Percentiles rank a stretch among this genome's conserved stretches.
Evolutionary conservation across 306 rosid species (phyloP).

Genomic region (Rosa chinensis): DNA sequence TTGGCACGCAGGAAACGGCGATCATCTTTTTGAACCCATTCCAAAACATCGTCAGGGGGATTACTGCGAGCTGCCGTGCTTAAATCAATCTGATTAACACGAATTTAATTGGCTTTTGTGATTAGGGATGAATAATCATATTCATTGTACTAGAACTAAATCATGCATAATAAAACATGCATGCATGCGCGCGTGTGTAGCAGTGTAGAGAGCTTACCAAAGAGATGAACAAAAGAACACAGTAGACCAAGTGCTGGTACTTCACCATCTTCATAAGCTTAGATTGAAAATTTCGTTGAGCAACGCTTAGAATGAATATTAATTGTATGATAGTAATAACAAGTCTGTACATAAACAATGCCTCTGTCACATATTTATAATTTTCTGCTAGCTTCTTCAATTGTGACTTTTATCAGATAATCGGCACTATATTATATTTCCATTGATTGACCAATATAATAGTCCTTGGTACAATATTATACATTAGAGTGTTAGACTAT

Average conservation of each 20-base stretch:
- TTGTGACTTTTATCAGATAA: neutral
- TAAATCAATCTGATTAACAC: conserved; percentile 2
- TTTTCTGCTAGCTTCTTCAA: neutral
- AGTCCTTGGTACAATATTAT: neutral
- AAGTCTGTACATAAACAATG: neutral
- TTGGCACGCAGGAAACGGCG: conserved; percentile 59
- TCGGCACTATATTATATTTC: neutral
- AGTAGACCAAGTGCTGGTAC: conserved; percentile 1
- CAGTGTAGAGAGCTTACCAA: neutral
- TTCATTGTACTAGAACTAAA: neutral
- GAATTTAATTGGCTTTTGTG: neutral
- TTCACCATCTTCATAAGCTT: neutral
- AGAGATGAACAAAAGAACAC: neutral
- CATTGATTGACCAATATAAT: too few relatives aligned
- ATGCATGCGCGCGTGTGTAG: neutral
- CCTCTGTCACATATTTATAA: neutral
- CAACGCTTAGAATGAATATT: neutral
- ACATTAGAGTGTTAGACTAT: too few relatives aligned
- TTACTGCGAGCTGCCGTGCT: neutral
- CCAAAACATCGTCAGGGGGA: conserved; percentile 31
- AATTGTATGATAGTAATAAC: neutral
- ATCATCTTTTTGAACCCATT: conserved; percentile 59
- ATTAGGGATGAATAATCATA: neutral
- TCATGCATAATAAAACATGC: neutral
- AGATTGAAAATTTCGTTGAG: neutral